Base-by-base conservation (phyloP, 1,139 yeast species). In the Candida mesenterica region DNA sequence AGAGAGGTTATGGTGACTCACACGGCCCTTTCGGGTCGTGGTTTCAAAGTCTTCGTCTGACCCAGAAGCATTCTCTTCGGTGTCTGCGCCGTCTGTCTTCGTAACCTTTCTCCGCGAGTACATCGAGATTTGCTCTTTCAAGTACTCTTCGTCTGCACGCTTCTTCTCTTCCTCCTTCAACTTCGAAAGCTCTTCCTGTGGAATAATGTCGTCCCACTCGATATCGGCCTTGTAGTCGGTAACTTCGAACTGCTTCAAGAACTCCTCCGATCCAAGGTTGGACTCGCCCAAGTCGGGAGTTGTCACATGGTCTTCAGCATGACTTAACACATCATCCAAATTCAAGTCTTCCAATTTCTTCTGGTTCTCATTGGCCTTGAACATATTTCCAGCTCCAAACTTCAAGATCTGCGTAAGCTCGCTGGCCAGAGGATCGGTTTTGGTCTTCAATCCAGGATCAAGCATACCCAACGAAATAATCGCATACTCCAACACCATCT, bases 311-410 rank as follows among this genome's bases (percentile, higher is more conserved):
- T 94, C 97, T 59, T 94, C 98, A 2, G 98, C 99, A 59, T 90
- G 97, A 49, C 84, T 86, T 52, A 94, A 76, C 28, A 92, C 97
- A 56, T 92, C 98, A 55, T 94, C 99, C 55, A 94, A 74, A 52
- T 94, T 90, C 76, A 94, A 77, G 52, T 90, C 92, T 60, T 94
- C 99, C 46, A 94, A 75, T 61, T 89, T 92, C 75, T 88, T 87
- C 61, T 94, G 98, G 53, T 90, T 89, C 41, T 88, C 96, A 43
- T 71, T 82, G 4, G 90, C 87, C 51, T 89, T 87, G 66, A 94
- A 94, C 99, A 94, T 94, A 56, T 88, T 89, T 28, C 95, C 96
- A 3, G 99, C 99, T 49, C 99, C 99, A 60, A 94, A 94, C 62
- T 92, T 92, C 58, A 94, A 75, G 54, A 94, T 92, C 57, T 92